Evolutionary conservation across 257 asterid genomes (phyloP), one percentile per base, ranked within the genome.

Genomic region (Ajuga chamaepitys): DNA sequence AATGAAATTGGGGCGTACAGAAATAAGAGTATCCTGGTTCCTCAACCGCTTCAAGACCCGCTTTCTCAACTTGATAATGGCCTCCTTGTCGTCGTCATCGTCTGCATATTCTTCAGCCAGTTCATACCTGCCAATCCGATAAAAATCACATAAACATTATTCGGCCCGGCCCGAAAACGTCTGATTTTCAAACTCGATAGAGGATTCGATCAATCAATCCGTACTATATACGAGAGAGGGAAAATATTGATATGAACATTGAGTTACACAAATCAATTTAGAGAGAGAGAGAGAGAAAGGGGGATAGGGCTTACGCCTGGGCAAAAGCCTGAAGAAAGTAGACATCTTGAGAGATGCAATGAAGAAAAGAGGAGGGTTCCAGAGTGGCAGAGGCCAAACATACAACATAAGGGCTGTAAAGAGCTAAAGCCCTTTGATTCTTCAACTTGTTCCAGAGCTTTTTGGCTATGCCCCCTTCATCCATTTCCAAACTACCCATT

Each of bases 1-100:
- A 2, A 18, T 5, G 24, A 0, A 17, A 40, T 28, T 2, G 42
- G 47, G 56, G 9, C 84, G 80, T 79, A 83, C 93, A 16, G 56
- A 56, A 14, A 83, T 82, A 68, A 72, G 82, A 5, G 61, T 28
- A 57, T 85, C 82, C 40, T 74, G 89, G 72, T 77, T 76, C 58
- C 72, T 77, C 26, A 83, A 62, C 57, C 79, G 72, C 79, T 74
- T 81, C 76, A 83, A 37, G 53, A 82, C 93, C n/a, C 87, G 85
- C 70, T 81, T 82, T 71, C 87, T 75, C 76, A 85, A 58, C 65
- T 69, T 74, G 61, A 51, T 25, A 40, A 85, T 85, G 55, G 85
- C 83, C 52, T 70, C 85, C 66, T 81, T 85, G 59, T 82, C 89
- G 37, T 85, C 89, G n/a, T 85, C 89, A 47, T 85, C 93, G 62